Conservation (phyloP, 768 basidiomycete genomes). For the Rhizopogon rudus region DNA sequence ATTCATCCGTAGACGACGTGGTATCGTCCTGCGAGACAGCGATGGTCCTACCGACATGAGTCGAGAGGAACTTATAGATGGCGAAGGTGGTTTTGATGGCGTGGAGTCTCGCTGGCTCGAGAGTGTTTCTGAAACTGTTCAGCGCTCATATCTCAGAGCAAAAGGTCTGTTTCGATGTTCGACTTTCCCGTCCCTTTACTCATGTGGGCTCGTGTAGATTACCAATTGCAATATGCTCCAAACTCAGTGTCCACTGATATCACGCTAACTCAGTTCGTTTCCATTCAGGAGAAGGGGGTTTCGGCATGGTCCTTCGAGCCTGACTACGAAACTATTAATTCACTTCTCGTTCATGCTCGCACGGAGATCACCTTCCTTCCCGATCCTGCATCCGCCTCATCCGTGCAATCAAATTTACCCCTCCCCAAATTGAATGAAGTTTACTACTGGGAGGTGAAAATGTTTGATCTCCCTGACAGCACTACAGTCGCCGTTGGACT, state of each 20-base stretch:
- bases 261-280: constrained; percentile 96
- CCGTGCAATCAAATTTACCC: constrained; percentile 94
- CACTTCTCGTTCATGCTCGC: constrained; percentile 88
- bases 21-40: constrained; percentile 75
- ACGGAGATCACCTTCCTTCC: constrained; percentile 98
- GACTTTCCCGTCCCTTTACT: constrained; percentile 5
- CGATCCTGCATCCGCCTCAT: constrained; percentile 91
- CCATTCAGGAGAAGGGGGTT: constrained; percentile 99
- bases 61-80: constrained; percentile 83
- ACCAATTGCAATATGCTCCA: constrained; percentile 84
- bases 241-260: constrained; percentile 98
- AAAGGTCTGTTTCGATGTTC: constrained; percentile 57
- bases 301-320: constrained; percentile 99
- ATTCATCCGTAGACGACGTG: constrained; percentile 71
- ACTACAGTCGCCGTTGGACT: constrained; percentile 91
- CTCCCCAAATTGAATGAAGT: constrained; percentile 97
- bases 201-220: constrained; percentile 42
- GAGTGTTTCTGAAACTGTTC: constrained; percentile 57
- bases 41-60: constrained; percentile 94
- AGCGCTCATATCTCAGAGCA: constrained; percentile 73
- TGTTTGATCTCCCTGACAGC: constrained; percentile 89
- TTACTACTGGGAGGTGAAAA: constrained; percentile 99
- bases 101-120: constrained; percentile 95
- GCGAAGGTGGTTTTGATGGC: constrained; percentile 91
- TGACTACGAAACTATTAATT: constrained; percentile 92